Percentiles rank a stretch among this genome's conserved stretches.
Conservation (phyloP, 2,329 filamentous ascomycete species). For the Talaromyces sp. region DNA sequence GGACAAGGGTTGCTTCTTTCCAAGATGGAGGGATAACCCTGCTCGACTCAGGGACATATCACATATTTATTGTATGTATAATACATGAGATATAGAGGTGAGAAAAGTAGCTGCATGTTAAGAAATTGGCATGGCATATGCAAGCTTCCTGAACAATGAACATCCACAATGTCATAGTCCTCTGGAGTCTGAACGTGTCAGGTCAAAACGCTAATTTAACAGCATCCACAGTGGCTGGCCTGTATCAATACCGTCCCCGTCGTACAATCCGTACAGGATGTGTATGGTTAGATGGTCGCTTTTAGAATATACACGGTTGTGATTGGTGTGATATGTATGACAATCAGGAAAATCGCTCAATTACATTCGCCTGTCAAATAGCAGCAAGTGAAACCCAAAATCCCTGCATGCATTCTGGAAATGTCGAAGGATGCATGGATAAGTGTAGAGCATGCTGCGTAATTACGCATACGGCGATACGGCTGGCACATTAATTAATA, state of each 20-base stretch:
- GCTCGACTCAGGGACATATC: not conserved
- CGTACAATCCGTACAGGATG: not conserved
- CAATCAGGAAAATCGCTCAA: not conserved
- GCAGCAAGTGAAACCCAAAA: not conserved
- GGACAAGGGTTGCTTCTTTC: not conserved
- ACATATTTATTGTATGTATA: not conserved
- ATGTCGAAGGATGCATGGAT: not conserved
- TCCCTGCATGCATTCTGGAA: not conserved
- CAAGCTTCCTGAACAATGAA: not conserved
- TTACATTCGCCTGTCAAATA: not conserved
- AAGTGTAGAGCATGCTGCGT: not conserved
- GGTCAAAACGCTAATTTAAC: slow-evolving; percentile 1
- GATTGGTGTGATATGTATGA: not conserved
- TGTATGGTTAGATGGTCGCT: not conserved
- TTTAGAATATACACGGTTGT: not conserved
- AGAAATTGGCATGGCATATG: not conserved
- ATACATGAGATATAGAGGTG: not conserved
- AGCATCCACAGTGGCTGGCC: slow-evolving; percentile 12
- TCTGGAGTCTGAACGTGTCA: not conserved
- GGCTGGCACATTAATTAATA: not conserved
- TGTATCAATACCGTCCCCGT: not conserved
- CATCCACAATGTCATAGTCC: not conserved
- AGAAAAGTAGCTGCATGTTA: not conserved
- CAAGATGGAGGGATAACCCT: not conserved
- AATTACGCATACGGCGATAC: not conserved